Evolutionary conservation across 805 yeast genomes (phyloP), one percentile per base, ranked within the genome.

Genomic region (Starmerella cellae): DNA sequence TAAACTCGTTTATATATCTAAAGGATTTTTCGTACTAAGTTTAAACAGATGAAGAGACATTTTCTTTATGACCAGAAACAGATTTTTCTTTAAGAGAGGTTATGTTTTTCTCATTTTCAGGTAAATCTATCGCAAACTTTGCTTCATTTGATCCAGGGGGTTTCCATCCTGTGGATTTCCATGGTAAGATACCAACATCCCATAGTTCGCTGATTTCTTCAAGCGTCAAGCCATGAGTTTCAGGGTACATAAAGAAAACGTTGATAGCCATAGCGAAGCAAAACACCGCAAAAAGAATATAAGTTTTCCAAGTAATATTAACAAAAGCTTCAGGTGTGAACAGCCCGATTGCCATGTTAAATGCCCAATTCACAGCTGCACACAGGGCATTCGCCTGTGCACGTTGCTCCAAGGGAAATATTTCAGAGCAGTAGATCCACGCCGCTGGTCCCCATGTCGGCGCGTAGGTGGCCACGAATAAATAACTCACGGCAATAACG

Each of bases 371-470:
- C 36, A 85, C 73, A 26, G 87, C 81, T 16, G 81, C 77, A 11
- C 81, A 71, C 40, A 80, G 59, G 23, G 82, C 74, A 44, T 79
- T 73, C 44, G 82, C 82, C 58, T 76, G 77, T 42, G 82, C 81
- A 59, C 93, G 73, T 47, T 77, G 74, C 59, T 79, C 74, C 41
- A 81, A 71, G 48, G 87, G 82, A 69, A 71, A 81, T 37, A 71
- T 62, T 53, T 74, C 79, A 53, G 76, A 75, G 53, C 65, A 60
- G 43, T 73, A 60, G 37, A 74, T 82, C 87, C 88, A 82, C 31
- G 74, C 75, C 46, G 73, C 74, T 30, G 91, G 85, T 59, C 88
- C 88, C 88, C 91, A 82, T 20, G 88, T 73, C 3, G 82, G 69
- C 9, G 91, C 93, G 64, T 80, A 79, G 59, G 77, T 77, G 42